phyloP scores from a whole-genome alignment of 2,329 filamentous ascomycete species.

The Microdochium trichocladiopsis region DNA sequence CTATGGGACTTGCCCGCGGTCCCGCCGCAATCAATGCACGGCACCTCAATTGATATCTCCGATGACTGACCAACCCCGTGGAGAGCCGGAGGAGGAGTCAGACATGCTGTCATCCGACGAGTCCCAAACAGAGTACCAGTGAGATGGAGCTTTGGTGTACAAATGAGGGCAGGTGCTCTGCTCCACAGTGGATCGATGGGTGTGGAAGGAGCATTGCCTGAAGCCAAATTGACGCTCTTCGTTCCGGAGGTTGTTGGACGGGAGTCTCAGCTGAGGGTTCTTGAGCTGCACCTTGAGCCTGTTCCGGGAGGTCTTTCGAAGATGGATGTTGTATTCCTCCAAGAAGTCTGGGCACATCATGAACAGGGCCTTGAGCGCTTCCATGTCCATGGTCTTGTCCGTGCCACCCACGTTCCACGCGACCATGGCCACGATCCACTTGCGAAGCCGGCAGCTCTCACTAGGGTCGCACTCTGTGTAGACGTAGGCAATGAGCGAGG shows the following conservation, averaged over 20 bases:
- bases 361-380: slow-evolving; percentile 33
- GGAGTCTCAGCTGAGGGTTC: slow-evolving; percentile 53
- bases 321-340: slow-evolving; percentile 43
- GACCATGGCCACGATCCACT: slow-evolving; percentile 55
- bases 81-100: neutral
- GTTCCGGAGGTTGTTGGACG: slow-evolving; percentile 46
- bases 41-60: neutral
- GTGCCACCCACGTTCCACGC: slow-evolving; percentile 43
- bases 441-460: slow-evolving; percentile 43
- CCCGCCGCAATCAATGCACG: neutral
- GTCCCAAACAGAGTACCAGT: neutral
- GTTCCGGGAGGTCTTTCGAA: slow-evolving; percentile 42
- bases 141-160: neutral
- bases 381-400: slow-evolving; percentile 17
- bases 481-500: slow-evolving; percentile 41
- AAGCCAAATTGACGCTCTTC: slow-evolving; percentile 55
- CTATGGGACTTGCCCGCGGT: neutral
- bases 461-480: slow-evolving; percentile 45
- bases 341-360: slow-evolving; percentile 35
- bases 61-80: neutral
- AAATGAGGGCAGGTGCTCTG: slow-evolving; percentile 45
- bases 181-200: slow-evolving; percentile 45
- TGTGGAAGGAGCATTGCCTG: slow-evolving; percentile 54
- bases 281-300: slow-evolving; percentile 47
- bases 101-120: neutral